Evolutionary conservation across 1,139 yeast species (phyloP).

Genomic region (Fermentozyma sake): DNA sequence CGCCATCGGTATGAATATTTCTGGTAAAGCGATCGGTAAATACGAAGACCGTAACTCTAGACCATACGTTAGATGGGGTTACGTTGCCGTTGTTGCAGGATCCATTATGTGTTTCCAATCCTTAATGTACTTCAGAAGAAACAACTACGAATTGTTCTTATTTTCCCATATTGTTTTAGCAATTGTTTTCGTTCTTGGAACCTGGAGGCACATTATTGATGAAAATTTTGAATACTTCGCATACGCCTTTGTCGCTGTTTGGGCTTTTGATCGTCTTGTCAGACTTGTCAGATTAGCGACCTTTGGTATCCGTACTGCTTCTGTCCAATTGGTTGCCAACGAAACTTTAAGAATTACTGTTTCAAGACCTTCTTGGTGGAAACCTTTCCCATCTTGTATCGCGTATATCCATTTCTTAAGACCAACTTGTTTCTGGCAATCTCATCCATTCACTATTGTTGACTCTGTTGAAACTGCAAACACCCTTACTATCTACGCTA

Average conservation of each 20-base stretch:
- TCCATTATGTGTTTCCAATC: constrained; percentile 45
- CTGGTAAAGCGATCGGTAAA: constrained; percentile 31
- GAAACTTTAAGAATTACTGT: constrained; percentile 41
- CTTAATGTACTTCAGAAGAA: constrained; percentile 47
- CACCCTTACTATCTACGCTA: constrained; percentile 28
- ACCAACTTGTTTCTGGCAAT: constrained; percentile 49
- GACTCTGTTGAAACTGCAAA: constrained; percentile 27
- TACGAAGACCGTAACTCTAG: constrained; percentile 31
- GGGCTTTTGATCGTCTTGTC: constrained; percentile 57
- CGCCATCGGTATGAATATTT: constrained; percentile 43
- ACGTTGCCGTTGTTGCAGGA: constrained; percentile 39
- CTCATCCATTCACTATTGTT: constrained; percentile 53
- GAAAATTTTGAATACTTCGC: constrained; percentile 44
- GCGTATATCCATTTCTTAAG: constrained; percentile 37
- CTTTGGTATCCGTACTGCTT: constrained; percentile 51
- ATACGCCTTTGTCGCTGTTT: constrained; percentile 53
- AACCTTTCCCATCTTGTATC: constrained; percentile 36
- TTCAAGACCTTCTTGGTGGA: constrained; percentile 34
- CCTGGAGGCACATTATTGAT: constrained; percentile 53
- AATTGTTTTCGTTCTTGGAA: constrained; percentile 49
- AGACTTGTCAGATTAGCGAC: constrained; percentile 45
- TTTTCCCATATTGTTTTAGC: constrained; percentile 56
- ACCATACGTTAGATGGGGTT: constrained; percentile 52
- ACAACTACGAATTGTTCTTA: constrained; percentile 62
- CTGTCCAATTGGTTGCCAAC: constrained; percentile 42